Conservation (phyloP, 2,329 filamentous ascomycete genomes). For the Teratosphaeria nubilosa region DNA sequence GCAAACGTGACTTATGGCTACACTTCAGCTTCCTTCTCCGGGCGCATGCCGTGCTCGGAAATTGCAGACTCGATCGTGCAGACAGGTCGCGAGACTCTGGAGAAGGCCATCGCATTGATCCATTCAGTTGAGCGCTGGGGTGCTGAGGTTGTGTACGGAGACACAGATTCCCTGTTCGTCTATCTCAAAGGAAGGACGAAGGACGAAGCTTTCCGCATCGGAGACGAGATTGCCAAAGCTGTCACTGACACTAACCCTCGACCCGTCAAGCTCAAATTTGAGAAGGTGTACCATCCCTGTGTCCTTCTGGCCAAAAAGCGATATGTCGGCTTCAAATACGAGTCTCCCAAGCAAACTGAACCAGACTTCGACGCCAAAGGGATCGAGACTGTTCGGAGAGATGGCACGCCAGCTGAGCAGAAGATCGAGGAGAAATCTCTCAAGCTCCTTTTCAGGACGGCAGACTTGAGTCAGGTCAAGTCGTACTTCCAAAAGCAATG, state of each 20-base stretch:
- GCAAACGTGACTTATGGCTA: slow-evolving; percentile 99
- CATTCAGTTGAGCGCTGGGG: slow-evolving; percentile 81
- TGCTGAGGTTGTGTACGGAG: slow-evolving; percentile 94
- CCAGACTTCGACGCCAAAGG: slow-evolving; percentile 97
- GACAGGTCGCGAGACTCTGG: slow-evolving; percentile 85
- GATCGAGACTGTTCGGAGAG: slow-evolving; percentile 90
- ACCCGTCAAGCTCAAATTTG: slow-evolving; percentile 92
- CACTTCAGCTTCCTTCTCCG: slow-evolving; percentile 91
- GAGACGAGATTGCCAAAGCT: slow-evolving; percentile 78
- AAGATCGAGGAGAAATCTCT: slow-evolving; percentile 92
- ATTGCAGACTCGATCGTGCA: slow-evolving; percentile 98
- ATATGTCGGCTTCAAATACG: slow-evolving; percentile 97
- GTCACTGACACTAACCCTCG: slow-evolving; percentile 84
- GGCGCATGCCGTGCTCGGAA: slow-evolving; percentile 94
- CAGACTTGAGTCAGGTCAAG: slow-evolving; percentile 82
- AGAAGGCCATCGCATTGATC: slow-evolving; percentile 85
- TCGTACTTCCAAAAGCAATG: slow-evolving; percentile 83
- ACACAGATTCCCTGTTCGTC: slow-evolving; percentile 92
- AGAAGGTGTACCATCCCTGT: slow-evolving; percentile 96
- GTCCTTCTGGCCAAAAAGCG: slow-evolving; percentile 92
- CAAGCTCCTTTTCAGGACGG: slow-evolving; percentile 78
- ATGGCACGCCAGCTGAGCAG: slow-evolving; percentile 90
- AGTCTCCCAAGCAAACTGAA: slow-evolving; percentile 59
- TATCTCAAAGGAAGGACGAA: slow-evolving; percentile 77
- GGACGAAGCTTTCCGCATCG: slow-evolving; percentile 84